Evolutionary conservation across 768 basidiomycete species (phyloP).

Genomic region (Trametes meyenii): DNA sequence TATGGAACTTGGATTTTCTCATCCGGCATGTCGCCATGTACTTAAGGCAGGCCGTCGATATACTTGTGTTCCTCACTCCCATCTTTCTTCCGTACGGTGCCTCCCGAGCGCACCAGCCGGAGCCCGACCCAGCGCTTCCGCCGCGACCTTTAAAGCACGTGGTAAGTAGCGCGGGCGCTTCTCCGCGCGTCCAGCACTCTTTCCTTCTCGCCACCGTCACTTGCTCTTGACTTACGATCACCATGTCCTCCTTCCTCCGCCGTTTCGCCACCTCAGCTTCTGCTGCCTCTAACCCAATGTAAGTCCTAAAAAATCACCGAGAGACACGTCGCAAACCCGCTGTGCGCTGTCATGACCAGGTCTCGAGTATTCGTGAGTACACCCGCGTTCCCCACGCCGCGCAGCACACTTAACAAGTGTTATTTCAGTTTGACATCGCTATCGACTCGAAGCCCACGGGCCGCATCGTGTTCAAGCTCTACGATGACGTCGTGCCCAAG

Average conservation of each 20-base stretch:
- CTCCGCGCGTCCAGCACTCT: conserved; percentile 1
- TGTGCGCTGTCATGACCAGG: conserved; percentile 15
- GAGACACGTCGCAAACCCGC: background rate
- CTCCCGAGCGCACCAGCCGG: background rate
- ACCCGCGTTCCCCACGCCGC: background rate
- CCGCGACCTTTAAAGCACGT: background rate
- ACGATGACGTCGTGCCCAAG: conserved; percentile 51
- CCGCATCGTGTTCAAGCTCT: conserved; percentile 59
- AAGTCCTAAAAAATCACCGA: background rate
- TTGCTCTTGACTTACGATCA: background rate
- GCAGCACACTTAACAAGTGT: background rate
- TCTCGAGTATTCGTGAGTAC: conserved; percentile 39
- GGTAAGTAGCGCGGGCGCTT: conserved; percentile 1
- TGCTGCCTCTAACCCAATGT: conserved; percentile 29
- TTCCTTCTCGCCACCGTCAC: background rate
- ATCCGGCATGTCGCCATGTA: background rate
- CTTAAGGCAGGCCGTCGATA: background rate
- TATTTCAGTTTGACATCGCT: conserved; percentile 36
- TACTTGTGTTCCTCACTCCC: background rate
- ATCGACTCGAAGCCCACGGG: conserved; percentile 35
- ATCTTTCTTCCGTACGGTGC: background rate
- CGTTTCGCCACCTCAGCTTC: conserved; percentile 55
- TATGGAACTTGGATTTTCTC: background rate
- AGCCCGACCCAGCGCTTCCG: background rate
- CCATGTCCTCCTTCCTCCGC: conserved; percentile 54